Evolutionary conservation across 305 asterid genomes (phyloP).

Genomic region (Fraxinus floribunda): DNA sequence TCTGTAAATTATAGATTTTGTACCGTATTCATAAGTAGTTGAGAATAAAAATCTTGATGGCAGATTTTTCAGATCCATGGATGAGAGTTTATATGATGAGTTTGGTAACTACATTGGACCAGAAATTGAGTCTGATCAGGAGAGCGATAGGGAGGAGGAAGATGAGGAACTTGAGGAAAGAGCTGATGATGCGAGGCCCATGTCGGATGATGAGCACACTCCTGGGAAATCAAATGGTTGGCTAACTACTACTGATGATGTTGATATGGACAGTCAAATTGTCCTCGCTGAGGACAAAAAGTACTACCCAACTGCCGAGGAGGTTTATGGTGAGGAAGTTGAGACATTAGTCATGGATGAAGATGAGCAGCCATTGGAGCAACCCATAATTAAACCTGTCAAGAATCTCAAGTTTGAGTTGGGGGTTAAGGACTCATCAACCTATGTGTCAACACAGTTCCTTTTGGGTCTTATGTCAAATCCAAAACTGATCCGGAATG

Average conservation of each 20-base stretch:
- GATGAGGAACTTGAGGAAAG: slow-evolving; percentile 78
- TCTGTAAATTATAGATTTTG: not conserved
- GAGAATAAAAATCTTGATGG: not conserved
- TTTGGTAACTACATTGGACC: slow-evolving; percentile 99
- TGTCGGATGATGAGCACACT: slow-evolving; percentile 67
- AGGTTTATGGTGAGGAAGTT: slow-evolving; percentile 96
- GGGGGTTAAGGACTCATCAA: slow-evolving; percentile 89
- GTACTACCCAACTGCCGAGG: slow-evolving; percentile 96
- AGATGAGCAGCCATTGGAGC: slow-evolving; percentile 92
- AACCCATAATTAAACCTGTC: slow-evolving; percentile 83
- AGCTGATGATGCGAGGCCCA: slow-evolving; percentile 58
- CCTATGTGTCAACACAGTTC: slow-evolving; percentile 89
- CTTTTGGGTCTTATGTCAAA: slow-evolving; percentile 94
- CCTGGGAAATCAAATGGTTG: slow-evolving; percentile 83
- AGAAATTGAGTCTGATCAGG: slow-evolving; percentile 93
- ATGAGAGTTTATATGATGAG: slow-evolving; percentile 90
- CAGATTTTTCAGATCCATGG: slow-evolving; percentile 52
- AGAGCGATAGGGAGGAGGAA: slow-evolving; percentile 84
- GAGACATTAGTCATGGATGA: slow-evolving; percentile 98
- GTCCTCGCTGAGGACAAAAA: slow-evolving; percentile 95
- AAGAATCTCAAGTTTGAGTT: slow-evolving; percentile 89
- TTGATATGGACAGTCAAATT: slow-evolving; percentile 89
- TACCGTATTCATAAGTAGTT: not conserved
- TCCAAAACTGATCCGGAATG: slow-evolving; percentile 77
- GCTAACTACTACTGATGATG: slow-evolving; percentile 66